Base-by-base conservation (phyloP, 1,284 basidiomycete genomes). In the Cerrena zonata region DNA sequence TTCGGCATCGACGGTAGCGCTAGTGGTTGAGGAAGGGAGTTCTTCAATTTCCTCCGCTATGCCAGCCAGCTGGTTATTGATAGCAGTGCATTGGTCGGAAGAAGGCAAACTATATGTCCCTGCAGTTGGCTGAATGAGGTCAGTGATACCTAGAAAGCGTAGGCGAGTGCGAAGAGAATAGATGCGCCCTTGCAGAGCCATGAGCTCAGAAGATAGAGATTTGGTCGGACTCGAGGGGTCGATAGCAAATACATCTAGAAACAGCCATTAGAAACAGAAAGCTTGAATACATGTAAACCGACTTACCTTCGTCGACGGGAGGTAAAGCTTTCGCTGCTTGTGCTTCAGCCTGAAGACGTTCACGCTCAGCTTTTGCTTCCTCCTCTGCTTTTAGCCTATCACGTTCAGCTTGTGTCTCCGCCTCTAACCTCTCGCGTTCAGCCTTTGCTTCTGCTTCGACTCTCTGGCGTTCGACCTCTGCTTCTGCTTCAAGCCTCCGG, bases 181-280 rank as follows among this genome's bases (percentile, higher is more conserved):
- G 26, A 71, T 65, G 27, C 56, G 60, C 5, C 52, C 48, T 52
- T 65, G 65, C 4, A 72, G 55, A 36, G 64, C 60, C 25, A 53
- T 54, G 47, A 64, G 42, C 22, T 68, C 62, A 27, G 57, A 47
- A 11, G 58, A 57, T 27, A 59, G 34, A 2, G 36, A 60, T 19
- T 56, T 60, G 3, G 62, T 58, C 4, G 56, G 53, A 18, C 69
- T 63, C 38, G 73, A 67, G 18, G 64, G 58, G 21, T 69, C 68
- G 36, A 73, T 61, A 25, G 76, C 74, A 60, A 88, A 86, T 19
- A 84, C 71, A 64, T 86, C 86, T 82, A 50, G 45, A 12, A n/a
- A n/a, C n/a, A n/a, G n/a, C n/a, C n/a, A n/a, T n/a, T 34, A 7
- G 15, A 15, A 34, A 7, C 15, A 34, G 7, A 34, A 7, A 34